Evolutionary conservation across 1,284 basidiomycete genomes (phyloP).

Genomic region (Cutaneotrichosporon arboriforme): DNA sequence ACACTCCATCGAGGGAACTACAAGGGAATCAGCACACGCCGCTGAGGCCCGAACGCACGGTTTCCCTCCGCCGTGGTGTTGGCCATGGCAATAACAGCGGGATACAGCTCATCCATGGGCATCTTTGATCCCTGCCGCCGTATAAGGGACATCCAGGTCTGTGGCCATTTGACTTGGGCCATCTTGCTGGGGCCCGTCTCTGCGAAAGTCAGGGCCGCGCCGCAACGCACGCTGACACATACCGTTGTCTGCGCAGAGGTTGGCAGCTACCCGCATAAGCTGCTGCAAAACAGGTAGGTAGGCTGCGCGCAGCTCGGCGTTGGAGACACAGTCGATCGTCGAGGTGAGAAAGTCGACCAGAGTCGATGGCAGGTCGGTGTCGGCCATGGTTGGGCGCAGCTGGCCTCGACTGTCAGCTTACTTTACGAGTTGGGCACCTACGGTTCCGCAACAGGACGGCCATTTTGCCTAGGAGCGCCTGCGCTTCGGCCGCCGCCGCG

Average conservation of each 20-base stretch:
- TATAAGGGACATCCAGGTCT: neutral
- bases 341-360: too few species aligned
- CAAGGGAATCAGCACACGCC: too few species aligned
- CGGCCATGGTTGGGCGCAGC: too few species aligned
- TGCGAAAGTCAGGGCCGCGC: constrained; percentile 4
- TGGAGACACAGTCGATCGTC: too few species aligned
- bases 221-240: constrained; percentile 1
- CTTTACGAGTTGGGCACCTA: too few species aligned
- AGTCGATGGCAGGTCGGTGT: too few species aligned
- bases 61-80: constrained; percentile 30
- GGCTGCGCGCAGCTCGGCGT: too few species aligned
- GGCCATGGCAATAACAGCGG: constrained; percentile 30
- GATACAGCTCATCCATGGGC: neutral
- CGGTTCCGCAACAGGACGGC: too few species aligned
- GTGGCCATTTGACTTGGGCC: constrained; percentile 16
- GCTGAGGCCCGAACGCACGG: constrained; percentile 26
- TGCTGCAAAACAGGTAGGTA: constrained; percentile 16
- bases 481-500: too few species aligned
- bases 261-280: constrained; percentile 35
- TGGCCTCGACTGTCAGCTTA: too few species aligned
- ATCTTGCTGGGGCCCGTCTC: constrained; percentile 27
- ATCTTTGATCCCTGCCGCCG: neutral
- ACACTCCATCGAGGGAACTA: too few species aligned
- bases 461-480: too few species aligned
- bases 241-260: constrained; percentile 36